A percentile compares a stretch with the other conserved stretches of the same genome.
Evolutionary conservation across 495 filamentous ascomycete genomes (phyloP).

Genomic region (Xylaria intraflava): DNA sequence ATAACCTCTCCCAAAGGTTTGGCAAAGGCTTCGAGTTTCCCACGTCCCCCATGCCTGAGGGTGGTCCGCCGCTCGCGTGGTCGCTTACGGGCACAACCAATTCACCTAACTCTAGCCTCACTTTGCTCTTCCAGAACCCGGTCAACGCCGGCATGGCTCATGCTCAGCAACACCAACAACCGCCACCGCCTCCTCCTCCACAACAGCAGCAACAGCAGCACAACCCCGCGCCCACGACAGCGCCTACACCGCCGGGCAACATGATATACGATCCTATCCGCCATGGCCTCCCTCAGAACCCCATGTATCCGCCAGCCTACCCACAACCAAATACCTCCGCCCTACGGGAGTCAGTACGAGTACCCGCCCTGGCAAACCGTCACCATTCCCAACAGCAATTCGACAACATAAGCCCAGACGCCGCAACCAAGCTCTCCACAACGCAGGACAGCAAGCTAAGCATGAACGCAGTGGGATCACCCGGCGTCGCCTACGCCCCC

Average conservation of each 20-base stretch:
- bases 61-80: conserved; percentile 58
- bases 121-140: conserved; percentile 58
- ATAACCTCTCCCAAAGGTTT: conserved; percentile 33
- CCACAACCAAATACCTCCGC: conserved; percentile 42
- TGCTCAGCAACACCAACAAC: conserved; percentile 8
- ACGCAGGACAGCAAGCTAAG: conserved; percentile 22
- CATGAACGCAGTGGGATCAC: conserved; percentile 12
- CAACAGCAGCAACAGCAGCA: conserved; percentile 3
- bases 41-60: conserved; percentile 30
- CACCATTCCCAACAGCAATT: conserved; percentile 34
- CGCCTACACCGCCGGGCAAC: conserved; percentile 41
- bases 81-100: conserved; percentile 76
- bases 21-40: conserved; percentile 23
- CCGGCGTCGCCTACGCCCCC: conserved; percentile 13
- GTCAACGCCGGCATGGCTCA: conserved; percentile 15
- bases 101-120: conserved; percentile 71
- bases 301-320: conserved; percentile 41
- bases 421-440: conserved; percentile 18
- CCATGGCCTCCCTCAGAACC: conserved; percentile 39
- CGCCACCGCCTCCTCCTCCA: background rate
- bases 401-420: conserved; percentile 28
- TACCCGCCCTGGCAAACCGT: conserved; percentile 23
- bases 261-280: conserved; percentile 50
- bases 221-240: conserved; percentile 26
- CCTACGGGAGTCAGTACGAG: conserved; percentile 32